Percentiles rank a stretch among this genome's conserved stretches.
Conservation (phyloP, 345 rosid species). For the Populus pruinosa region DNA sequence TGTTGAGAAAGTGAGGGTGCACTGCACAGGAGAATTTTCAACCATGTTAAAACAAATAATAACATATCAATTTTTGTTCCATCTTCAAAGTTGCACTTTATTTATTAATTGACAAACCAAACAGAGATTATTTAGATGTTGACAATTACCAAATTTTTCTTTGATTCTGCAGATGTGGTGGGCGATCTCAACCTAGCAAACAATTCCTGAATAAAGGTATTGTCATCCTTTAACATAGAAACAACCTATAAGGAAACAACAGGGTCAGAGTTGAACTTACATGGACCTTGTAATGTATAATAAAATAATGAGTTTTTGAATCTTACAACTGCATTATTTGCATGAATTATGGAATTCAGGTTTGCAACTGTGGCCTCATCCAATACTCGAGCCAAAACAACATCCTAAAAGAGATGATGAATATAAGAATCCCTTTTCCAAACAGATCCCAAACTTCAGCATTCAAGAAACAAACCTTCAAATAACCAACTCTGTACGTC, state of each 20-base stretch:
- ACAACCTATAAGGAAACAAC: slow-evolving; percentile 50
- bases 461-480: slow-evolving; percentile 58
- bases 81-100: background rate
- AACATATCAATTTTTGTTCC: background rate
- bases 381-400: slow-evolving; percentile 84
- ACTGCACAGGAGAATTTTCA: background rate
- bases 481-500: slow-evolving; percentile 76
- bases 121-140: background rate
- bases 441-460: slow-evolving; percentile 13
- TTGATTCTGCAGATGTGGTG: slow-evolving; percentile 56
- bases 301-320: slow-evolving; percentile 6
- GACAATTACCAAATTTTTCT: slow-evolving; percentile 73
- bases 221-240: slow-evolving; percentile 75
- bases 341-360: slow-evolving; percentile 65
- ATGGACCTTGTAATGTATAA: background rate
- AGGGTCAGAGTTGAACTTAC: slow-evolving; percentile 7
- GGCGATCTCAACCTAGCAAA: slow-evolving; percentile 73
- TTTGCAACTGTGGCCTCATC: slow-evolving; percentile 68
- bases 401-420: slow-evolving; percentile 54
- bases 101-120: background rate
- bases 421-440: slow-evolving; percentile 16
- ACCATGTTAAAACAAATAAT: background rate
- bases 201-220: slow-evolving; percentile 78
- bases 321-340: slow-evolving; percentile 77
- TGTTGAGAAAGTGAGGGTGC: background rate